phyloP scores from a whole-genome alignment of 2,329 filamentous ascomycete genomes.

The Ilyonectria sp. region DNA sequence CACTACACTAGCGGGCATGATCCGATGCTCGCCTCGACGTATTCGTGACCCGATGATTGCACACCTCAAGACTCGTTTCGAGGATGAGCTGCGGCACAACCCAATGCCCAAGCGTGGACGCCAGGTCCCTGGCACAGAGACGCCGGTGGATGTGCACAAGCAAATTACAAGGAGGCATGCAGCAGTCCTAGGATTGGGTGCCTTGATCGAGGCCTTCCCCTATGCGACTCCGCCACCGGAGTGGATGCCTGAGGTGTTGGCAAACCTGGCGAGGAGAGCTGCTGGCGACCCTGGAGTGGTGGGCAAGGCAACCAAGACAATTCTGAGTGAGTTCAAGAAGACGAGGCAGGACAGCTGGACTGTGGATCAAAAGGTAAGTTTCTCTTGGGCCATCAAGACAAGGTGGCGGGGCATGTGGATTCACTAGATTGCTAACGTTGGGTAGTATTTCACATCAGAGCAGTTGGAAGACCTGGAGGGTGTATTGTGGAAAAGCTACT shows the following conservation, averaged over 20 bases:
- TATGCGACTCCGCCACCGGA: constrained; percentile 92
- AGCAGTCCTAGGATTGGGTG: constrained; percentile 90
- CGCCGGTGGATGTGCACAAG: constrained; percentile 78
- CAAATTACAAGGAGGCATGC: constrained; percentile 89
- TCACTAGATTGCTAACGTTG: constrained; percentile 47
- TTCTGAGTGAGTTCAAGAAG: constrained; percentile 98
- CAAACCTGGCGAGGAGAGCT: constrained; percentile 86
- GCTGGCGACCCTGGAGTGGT: constrained; percentile 92
- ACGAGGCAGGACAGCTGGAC: constrained; percentile 99
- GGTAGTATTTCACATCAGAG: constrained; percentile 86
- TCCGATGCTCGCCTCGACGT: constrained; percentile 88
- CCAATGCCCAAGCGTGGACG: constrained; percentile 84
- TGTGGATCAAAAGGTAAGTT: constrained; percentile 93
- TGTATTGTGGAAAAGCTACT: constrained; percentile 99
- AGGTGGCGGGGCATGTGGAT: background rate
- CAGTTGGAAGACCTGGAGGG: constrained; percentile 96
- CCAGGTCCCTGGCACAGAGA: constrained; percentile 76
- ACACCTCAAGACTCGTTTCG: constrained; percentile 84
- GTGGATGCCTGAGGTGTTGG: constrained; percentile 95
- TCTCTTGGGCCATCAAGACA: background rate
- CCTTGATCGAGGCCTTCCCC: constrained; percentile 94
- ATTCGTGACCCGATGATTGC: constrained; percentile 85
- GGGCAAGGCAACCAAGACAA: constrained; percentile 94
- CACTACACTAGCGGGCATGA: constrained; percentile 96
- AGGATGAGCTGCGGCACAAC: constrained; percentile 82